These are phyloP conservation scores for Neohortaea acidophila DNA, from an alignment of 495 filamentous ascomycete species.

Conservation along the genomic window DNA sequence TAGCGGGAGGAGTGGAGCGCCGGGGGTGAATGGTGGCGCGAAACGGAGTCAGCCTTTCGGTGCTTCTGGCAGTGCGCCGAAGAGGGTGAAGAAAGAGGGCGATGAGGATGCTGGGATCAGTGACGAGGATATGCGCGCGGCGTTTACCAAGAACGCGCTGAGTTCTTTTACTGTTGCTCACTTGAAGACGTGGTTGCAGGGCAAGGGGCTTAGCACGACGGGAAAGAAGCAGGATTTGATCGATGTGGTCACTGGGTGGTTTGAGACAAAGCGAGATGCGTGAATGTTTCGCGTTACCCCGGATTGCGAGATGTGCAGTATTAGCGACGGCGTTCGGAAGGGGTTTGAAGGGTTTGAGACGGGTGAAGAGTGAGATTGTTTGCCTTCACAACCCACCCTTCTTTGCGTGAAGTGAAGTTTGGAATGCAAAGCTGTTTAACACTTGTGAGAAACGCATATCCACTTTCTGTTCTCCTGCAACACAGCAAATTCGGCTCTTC, in stretches of 20 bases:
- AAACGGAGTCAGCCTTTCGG: slow-evolving; percentile 27
- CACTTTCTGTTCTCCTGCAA: no score
- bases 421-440: no score
- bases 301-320: no score
- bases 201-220: slow-evolving; percentile 42
- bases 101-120: slow-evolving; percentile 22
- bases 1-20: slow-evolving; percentile 16
- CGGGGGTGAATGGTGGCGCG: slow-evolving; percentile 18
- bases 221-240: slow-evolving; percentile 58
- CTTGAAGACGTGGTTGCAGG: slow-evolving; percentile 51
- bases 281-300: no score
- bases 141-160: slow-evolving; percentile 43
- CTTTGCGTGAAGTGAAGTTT: no score
- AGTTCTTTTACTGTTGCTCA: slow-evolving; percentile 55
- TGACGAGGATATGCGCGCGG: slow-evolving; percentile 44
- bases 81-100: slow-evolving; percentile 38
- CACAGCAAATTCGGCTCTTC: no score
- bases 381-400: no score
- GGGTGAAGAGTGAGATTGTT: no score
- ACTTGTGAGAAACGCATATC: no score
- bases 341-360: no score
- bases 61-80: slow-evolving; percentile 31
- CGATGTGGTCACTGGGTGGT: slow-evolving; percentile 60
- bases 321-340: no score
- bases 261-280: slow-evolving; percentile 44